Conservation (phyloP, 2,329 filamentous ascomycete species). For the Fusarium sp. region DNA sequence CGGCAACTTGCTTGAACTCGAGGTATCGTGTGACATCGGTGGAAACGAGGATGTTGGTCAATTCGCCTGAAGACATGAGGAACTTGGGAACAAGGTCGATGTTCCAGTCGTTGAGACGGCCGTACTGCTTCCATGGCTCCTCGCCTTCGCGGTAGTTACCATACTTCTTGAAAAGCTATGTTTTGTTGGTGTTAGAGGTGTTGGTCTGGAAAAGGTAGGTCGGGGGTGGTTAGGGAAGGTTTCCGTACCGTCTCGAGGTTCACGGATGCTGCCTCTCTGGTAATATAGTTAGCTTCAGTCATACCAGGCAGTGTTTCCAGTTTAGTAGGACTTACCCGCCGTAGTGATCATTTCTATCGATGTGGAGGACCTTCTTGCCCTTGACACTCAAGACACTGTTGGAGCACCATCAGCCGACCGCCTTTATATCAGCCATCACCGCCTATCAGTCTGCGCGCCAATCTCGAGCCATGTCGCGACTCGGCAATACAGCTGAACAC, state of each 20-base stretch:
- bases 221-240: not conserved
- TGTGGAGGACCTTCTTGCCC: constrained; percentile 98
- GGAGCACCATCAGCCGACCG: constrained; percentile 36
- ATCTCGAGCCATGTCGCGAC: constrained; percentile 10
- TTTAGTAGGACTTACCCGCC: constrained; percentile 78
- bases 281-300: constrained; percentile 43
- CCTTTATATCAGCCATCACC: constrained; percentile 36
- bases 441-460: constrained; percentile 21
- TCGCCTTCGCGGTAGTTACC: constrained; percentile 80
- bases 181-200: constrained; percentile 29
- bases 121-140: constrained; percentile 98
- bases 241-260: constrained; percentile 87
- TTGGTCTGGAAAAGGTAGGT: constrained; percentile 33
- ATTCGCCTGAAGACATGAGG: constrained; percentile 96
- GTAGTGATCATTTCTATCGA: constrained; percentile 98
- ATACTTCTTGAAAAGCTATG: constrained; percentile 94
- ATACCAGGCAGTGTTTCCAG: not conserved
- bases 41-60: constrained; percentile 98
- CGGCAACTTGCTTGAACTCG: constrained; percentile 93
- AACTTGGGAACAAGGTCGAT: constrained; percentile 98
- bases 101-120: constrained; percentile 97
- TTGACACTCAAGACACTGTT: constrained; percentile 90
- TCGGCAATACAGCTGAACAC: not conserved
- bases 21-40: constrained; percentile 91
- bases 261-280: constrained; percentile 87